Evolutionary conservation across 805 yeast species (phyloP).

Genomic region (Kodamaea jinghongensis): DNA sequence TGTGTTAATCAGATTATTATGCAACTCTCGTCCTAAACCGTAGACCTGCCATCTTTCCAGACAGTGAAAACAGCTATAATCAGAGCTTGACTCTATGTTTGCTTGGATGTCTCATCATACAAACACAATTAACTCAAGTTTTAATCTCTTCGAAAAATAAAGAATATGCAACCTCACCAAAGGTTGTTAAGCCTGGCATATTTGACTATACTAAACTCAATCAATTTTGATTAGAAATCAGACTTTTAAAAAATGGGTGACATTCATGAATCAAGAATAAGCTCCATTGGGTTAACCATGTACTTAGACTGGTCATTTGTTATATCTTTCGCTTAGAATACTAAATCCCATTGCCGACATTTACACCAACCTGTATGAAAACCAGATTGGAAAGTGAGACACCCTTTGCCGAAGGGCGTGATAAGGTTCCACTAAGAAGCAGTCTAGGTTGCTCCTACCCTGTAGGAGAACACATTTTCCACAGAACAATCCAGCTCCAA

Average conservation of each 20-base stretch:
- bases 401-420: not conserved
- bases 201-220: slow-evolving; percentile 55
- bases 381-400: slow-evolving; percentile 16
- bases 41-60: slow-evolving; percentile 46
- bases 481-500: too few species aligned
- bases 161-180: slow-evolving; percentile 23
- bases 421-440: slow-evolving; percentile 7
- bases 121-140: slow-evolving; percentile 14
- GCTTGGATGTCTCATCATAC: slow-evolving; percentile 72
- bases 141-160: slow-evolving; percentile 16
- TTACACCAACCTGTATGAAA: slow-evolving; percentile 20
- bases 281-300: slow-evolving; percentile 76
- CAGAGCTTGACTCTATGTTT: slow-evolving; percentile 93
- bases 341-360: slow-evolving; percentile 62
- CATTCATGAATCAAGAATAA: slow-evolving; percentile 72
- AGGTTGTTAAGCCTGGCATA: slow-evolving; percentile 50
- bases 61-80: slow-evolving; percentile 45
- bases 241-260: slow-evolving; percentile 22
- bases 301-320: slow-evolving; percentile 49
- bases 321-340: slow-evolving; percentile 71
- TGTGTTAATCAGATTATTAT: slow-evolving; percentile 15
- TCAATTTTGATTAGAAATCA: slow-evolving; percentile 14
- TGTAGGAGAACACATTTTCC: too few species aligned
- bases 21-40: slow-evolving; percentile 70
- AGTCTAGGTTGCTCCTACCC: not conserved